Evolutionary conservation across 768 basidiomycete species (phyloP), one percentile per base, ranked within the genome.

Genomic region (Hericium alpestre): DNA sequence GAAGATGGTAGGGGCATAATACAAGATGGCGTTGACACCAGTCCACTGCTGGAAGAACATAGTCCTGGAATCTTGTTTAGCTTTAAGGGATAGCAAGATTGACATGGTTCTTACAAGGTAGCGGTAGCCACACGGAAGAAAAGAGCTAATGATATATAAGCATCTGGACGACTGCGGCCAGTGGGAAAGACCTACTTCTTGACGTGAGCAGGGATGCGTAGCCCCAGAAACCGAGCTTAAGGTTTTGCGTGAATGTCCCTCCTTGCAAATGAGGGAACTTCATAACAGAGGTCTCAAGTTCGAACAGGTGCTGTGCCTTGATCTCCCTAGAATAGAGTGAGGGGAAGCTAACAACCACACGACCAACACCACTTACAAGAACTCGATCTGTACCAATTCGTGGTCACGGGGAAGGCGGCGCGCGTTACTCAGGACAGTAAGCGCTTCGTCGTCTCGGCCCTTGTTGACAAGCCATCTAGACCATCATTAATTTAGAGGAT

Each of bases 1-100:
- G 73, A 90, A 90, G 58, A 90, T 89, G 41, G 71, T 76, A 2
- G 84, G 87, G 0, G 87, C 86, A 62, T 88, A 89, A 72, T 88
- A 89, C 53, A 89, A 70, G 61, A 87, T 84, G 6, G 81, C 84
- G 61, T 87, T 87, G 63, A 87, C 76, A 59, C 87, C 88, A 32
- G 86, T 87, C 86, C 86, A 89, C 69, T 89, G 87, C 66, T 89
- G 87, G 75, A 86, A 89, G 72, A 83, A 85, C 86, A 84, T 91
- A 43, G 73, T 81, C 59, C 79, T 80, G 54, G 4, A 16, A 13
- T 25, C 20, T 63, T 48, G 65, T 48, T 4, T 37, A 23, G 32
- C 25, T 10, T 15, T 18, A 32, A 23, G 32, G 27, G 43, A 51
- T 13, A 66, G 76, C 63, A 10, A 2, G 1, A 15, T 20, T 13